These are phyloP conservation scores for Salisapilia sapeloensis DNA, from an alignment of 352 stramenopile species.

Conservation along the genomic window DNA sequence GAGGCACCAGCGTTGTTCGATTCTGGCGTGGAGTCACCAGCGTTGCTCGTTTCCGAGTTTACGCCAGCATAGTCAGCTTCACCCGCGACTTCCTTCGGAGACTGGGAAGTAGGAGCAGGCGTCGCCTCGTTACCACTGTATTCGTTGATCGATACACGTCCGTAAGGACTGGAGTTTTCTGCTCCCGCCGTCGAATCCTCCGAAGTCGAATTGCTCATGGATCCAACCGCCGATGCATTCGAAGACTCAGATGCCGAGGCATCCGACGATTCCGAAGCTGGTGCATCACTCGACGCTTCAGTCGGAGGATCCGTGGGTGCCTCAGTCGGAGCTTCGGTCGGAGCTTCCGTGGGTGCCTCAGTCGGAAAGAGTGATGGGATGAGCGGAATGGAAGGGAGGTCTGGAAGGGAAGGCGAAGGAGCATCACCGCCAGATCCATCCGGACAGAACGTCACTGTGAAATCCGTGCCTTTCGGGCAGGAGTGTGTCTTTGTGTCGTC, in stretches of 20 bases:
- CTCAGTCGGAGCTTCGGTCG: conserved; percentile 3
- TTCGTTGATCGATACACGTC: conserved; percentile 2
- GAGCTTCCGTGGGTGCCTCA: conserved; percentile 1
- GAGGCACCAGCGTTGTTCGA: too few species aligned
- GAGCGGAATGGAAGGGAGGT: not conserved
- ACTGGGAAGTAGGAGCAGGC: too few species aligned
- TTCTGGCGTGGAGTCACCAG: too few species aligned
- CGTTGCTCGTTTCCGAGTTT: too few species aligned
- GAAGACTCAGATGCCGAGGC: conserved; percentile 5
- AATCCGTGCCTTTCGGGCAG: conserved; percentile 25
- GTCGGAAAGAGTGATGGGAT: conserved; percentile 6
- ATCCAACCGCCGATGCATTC: conserved; percentile 4
- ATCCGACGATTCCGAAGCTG: conserved; percentile 1
- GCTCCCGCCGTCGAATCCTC: conserved; percentile 3
- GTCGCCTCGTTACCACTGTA: too few species aligned
- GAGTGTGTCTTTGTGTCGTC: conserved; percentile 56
- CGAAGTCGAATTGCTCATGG: conserved; percentile 2
- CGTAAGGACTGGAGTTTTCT: conserved; percentile 5
- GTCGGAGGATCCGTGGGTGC: conserved; percentile 5
- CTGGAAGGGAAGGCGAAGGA: conserved; percentile 1
- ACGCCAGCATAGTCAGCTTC: too few species aligned
- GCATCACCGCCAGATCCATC: conserved; percentile 13
- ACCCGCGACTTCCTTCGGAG: too few species aligned
- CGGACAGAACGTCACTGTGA: conserved; percentile 49
- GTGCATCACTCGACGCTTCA: not conserved